Evolutionary conservation across 2,329 filamentous ascomycete genomes (phyloP).

Genomic region (Fusarium sp.): DNA sequence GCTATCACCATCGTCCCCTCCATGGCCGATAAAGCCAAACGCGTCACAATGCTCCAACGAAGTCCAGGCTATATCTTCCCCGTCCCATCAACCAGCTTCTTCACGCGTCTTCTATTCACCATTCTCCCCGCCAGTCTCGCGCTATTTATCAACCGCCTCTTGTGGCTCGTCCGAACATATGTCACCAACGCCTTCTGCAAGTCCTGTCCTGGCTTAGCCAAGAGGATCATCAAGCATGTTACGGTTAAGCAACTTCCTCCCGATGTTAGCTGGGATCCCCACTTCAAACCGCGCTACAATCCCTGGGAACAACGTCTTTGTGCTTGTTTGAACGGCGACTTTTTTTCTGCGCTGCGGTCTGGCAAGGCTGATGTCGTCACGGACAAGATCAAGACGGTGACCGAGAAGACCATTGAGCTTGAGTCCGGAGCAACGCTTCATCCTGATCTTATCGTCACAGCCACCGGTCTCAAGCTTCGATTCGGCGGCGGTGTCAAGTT

Average conservation of each 20-base stretch:
- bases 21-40: constrained; percentile 65
- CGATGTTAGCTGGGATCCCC: constrained; percentile 60
- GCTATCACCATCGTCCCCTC: constrained; percentile 73
- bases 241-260: constrained; percentile 60
- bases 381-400: constrained; percentile 58
- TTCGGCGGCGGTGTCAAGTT: constrained; percentile 65
- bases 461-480: constrained; percentile 69
- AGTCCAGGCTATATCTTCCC: constrained; percentile 71
- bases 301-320: constrained; percentile 78
- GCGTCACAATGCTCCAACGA: constrained; percentile 76
- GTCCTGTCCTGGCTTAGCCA: constrained; percentile 58
- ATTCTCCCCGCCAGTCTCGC: constrained; percentile 58
- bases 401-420: constrained; percentile 56
- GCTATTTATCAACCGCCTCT: constrained; percentile 57
- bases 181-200: constrained; percentile 60
- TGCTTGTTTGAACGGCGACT: constrained; percentile 60
- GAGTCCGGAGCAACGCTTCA: constrained; percentile 57
- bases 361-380: constrained; percentile 58
- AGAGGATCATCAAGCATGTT: constrained; percentile 54
- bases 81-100: constrained; percentile 56
- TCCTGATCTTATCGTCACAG: constrained; percentile 72
- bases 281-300: constrained; percentile 66
- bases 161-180: constrained; percentile 58
- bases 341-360: constrained; percentile 55
- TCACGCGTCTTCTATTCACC: constrained; percentile 51